Conservation (phyloP, 1,284 basidiomycete genomes). For the Rhodofomes roseus region DNA sequence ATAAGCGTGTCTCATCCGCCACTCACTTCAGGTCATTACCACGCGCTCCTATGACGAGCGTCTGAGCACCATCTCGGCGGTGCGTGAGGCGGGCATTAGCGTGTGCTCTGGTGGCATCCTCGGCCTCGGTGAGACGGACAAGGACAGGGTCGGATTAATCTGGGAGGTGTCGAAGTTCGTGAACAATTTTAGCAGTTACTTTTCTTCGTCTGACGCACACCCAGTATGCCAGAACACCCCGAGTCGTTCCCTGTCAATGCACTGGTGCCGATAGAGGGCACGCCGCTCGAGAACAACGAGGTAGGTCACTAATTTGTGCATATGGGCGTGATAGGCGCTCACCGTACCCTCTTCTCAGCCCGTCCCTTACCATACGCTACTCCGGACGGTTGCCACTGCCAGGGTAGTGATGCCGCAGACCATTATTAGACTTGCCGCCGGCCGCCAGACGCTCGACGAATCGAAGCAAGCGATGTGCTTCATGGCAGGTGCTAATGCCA, state of each 20-base stretch:
- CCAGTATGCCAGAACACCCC: constrained; percentile 90
- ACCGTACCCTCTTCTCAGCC: constrained; percentile 42
- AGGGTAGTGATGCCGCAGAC: constrained; percentile 89
- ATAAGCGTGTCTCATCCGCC: background rate
- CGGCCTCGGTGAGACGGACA: constrained; percentile 89
- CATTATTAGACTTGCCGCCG: constrained; percentile 94
- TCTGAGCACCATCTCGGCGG: constrained; percentile 84
- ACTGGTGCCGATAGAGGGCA: constrained; percentile 76
- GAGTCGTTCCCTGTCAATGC: constrained; percentile 99
- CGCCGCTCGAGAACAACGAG: constrained; percentile 71
- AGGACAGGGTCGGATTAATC: constrained; percentile 91
- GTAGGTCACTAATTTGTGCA: constrained; percentile 29
- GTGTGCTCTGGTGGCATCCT: constrained; percentile 98
- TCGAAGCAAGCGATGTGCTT: constrained; percentile 97
- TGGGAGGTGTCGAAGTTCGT: constrained; percentile 88
- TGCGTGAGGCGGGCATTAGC: constrained; percentile 92
- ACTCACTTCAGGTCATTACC: constrained; percentile 75
- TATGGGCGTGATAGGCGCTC: background rate
- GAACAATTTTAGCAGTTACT: background rate
- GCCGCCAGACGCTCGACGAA: constrained; percentile 87
- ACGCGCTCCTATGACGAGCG: constrained; percentile 94
- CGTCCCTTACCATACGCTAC: constrained; percentile 78
- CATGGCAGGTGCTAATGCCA: constrained; percentile 97
- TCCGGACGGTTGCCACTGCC: constrained; percentile 94
- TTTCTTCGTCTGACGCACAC: constrained; percentile 4